These are phyloP conservation scores for Erysiphe pulchra DNA, from an alignment of 2,329 filamentous ascomycete species.

Conservation along the genomic window DNA sequence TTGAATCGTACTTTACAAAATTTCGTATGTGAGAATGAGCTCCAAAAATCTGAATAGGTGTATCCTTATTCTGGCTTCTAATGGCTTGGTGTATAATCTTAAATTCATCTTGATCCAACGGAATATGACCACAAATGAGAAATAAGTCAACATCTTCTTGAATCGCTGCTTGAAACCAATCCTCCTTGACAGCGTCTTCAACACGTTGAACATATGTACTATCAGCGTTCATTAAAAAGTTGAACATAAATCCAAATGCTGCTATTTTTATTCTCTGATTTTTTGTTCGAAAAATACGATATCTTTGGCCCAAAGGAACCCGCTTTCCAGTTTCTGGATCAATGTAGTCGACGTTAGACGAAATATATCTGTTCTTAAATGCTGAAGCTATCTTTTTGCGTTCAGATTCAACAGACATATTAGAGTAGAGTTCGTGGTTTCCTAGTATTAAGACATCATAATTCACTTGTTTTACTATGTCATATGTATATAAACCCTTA, in stretches of 20 bases:
- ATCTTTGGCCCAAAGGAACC: constrained; percentile 56
- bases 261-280: constrained; percentile 63
- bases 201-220: constrained; percentile 70
- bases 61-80: constrained; percentile 48
- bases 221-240: constrained; percentile 76
- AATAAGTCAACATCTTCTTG: constrained; percentile 71
- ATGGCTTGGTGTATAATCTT: constrained; percentile 55
- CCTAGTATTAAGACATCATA: constrained; percentile 71
- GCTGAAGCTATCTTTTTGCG: constrained; percentile 58
- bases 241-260: constrained; percentile 83
- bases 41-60: constrained; percentile 74
- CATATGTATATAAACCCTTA: constrained; percentile 69
- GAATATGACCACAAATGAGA: constrained; percentile 65
- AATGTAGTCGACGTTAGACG: constrained; percentile 79
- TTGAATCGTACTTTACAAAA: constrained; percentile 52
- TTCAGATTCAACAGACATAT: constrained; percentile 52
- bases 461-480: constrained; percentile 59
- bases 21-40: constrained; percentile 81
- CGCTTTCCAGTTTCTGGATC: constrained; percentile 43
- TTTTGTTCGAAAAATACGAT: constrained; percentile 74
- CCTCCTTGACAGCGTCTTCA: constrained; percentile 51
- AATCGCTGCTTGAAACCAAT: constrained; percentile 75
- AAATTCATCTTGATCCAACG: constrained; percentile 58
- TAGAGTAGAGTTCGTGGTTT: constrained; percentile 86
- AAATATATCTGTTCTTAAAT: constrained; percentile 57